A percentile compares a stretch with the other conserved stretches of the same genome.
These are phyloP conservation scores for Halocafeteria seosinensis DNA, from an alignment of 108 stramenopile species.

Conservation along the genomic window DNA sequence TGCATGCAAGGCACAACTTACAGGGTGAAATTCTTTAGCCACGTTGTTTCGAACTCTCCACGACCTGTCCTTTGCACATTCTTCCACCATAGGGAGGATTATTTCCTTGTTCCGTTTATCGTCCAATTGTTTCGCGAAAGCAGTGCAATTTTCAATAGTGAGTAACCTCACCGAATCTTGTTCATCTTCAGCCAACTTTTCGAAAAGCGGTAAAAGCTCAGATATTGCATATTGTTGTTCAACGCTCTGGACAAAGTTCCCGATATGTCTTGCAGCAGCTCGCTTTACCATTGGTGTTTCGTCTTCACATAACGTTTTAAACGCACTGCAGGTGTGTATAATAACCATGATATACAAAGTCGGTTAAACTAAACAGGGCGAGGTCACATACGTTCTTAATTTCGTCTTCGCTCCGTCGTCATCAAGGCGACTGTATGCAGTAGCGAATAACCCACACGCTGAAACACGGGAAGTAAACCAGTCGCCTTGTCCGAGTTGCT, in stretches of 20 bases:
- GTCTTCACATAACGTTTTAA: constrained; percentile 62
- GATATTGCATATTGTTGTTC: constrained; percentile 16
- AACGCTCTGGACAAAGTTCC: constrained; percentile 34
- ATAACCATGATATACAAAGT: too few species aligned
- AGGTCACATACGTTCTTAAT: neutral
- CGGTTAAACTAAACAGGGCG: too few species aligned
- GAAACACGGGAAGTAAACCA: constrained; percentile 91
- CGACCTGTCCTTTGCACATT: constrained; percentile 13
- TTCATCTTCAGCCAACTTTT: constrained; percentile 62
- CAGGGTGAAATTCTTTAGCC: constrained; percentile 9
- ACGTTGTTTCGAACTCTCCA: constrained; percentile 15
- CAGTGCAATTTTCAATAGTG: constrained; percentile 67
- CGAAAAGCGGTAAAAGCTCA: constrained; percentile 51
- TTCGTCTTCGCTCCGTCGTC: neutral
- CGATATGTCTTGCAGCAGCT: constrained; percentile 61
- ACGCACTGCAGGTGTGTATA: constrained; percentile 25
- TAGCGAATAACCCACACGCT: constrained; percentile 56
- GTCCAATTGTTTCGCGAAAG: constrained; percentile 54
- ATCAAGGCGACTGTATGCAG: constrained; percentile 33
- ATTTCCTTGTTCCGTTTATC: constrained; percentile 14
- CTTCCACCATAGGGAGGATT: neutral
- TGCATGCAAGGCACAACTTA: neutral
- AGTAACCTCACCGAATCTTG: constrained; percentile 85
- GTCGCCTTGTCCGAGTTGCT: constrained; percentile 64
- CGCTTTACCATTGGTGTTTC: constrained; percentile 87